These are phyloP conservation scores for Beta macrorhiza DNA, from an alignment of 179 eudicot species.

Conservation along the genomic window DNA sequence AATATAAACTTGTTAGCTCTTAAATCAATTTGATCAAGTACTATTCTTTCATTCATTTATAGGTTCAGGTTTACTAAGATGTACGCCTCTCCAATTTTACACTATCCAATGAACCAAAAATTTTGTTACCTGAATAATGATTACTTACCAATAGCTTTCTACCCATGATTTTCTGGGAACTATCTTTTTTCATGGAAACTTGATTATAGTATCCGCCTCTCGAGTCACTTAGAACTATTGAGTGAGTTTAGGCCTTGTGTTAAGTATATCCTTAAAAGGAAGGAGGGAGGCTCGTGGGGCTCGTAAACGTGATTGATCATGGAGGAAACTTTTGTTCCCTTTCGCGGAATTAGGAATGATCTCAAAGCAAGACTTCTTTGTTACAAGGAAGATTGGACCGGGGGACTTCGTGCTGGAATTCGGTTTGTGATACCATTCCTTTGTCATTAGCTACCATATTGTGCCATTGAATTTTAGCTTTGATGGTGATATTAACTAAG, in stretches of 20 bases:
- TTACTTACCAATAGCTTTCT: conserved; percentile 32
- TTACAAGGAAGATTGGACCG: conserved; percentile 97
- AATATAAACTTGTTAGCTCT: conserved; percentile 27
- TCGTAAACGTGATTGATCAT: conserved; percentile 37
- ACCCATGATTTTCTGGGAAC: conserved; percentile 21
- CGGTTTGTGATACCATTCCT: conserved; percentile 46
- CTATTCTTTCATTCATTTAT: conserved; percentile 49
- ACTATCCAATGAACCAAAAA: conserved; percentile 32
- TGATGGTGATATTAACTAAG: neutral
- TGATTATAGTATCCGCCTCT: conserved; percentile 54
- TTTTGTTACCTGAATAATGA: conserved; percentile 24
- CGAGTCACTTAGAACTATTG: conserved; percentile 42
- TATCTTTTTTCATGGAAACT: conserved; percentile 32
- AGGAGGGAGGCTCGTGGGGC: neutral
- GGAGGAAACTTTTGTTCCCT: conserved; percentile 96
- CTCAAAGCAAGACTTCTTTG: conserved; percentile 75
- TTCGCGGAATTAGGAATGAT: conserved; percentile 94
- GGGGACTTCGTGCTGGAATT: conserved; percentile 92
- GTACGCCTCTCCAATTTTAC: conserved; percentile 34
- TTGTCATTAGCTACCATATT: conserved; percentile 1
- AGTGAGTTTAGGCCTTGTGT: conserved; percentile 28
- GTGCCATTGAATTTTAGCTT: neutral
- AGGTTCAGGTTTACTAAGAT: conserved; percentile 33
- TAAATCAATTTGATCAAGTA: conserved; percentile 34
- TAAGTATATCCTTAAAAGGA: conserved; percentile 12